Conservation (phyloP, 176 grass and related monocot genomes). For the Cenchrus americanus region DNA sequence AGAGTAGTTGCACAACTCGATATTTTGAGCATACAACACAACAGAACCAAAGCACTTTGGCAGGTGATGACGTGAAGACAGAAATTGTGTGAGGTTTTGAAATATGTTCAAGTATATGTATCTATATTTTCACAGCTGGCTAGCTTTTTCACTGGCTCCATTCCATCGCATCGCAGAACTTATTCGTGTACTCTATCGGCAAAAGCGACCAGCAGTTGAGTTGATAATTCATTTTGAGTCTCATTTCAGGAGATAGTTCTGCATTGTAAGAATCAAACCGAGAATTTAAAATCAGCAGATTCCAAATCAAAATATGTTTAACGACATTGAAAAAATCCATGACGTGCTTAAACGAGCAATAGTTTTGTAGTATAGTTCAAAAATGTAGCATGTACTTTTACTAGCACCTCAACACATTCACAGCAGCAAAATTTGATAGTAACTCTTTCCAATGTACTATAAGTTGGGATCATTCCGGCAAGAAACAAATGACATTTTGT, state of each 20-base stretch:
- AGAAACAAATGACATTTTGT: neutral
- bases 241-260: neutral
- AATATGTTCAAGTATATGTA: conserved; percentile 18
- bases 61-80: neutral
- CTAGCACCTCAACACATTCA: neutral
- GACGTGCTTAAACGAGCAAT: neutral
- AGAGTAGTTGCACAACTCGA: neutral
- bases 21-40: conserved; percentile 36
- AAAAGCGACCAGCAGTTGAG: conserved; percentile 18
- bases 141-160: conserved; percentile 12
- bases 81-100: neutral
- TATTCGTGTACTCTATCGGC: neutral
- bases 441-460: neutral
- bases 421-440: neutral
- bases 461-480: neutral
- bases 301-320: neutral
- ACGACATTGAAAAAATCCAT: neutral
- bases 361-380: neutral
- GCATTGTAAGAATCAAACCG: neutral
- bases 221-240: neutral
- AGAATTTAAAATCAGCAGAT: conserved; percentile 1
- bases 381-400: neutral
- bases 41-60: conserved; percentile 18
- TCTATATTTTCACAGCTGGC: conserved; percentile 20
- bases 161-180: neutral